Evolutionary conservation across 2,329 filamentous ascomycete species (phyloP).

Genomic region (Cadophora gregata): DNA sequence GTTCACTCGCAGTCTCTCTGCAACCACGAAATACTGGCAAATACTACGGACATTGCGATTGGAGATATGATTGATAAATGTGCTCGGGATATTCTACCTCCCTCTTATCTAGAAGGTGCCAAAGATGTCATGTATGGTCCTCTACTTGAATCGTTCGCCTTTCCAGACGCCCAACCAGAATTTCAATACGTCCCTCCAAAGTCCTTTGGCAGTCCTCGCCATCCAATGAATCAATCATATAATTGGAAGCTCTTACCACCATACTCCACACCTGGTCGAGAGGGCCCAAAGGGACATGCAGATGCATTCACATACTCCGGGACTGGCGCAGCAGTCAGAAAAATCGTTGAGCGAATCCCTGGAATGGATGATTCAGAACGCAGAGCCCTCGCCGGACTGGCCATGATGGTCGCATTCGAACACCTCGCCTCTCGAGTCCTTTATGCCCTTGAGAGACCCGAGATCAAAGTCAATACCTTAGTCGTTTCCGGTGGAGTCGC

Average conservation of each 20-base stretch:
- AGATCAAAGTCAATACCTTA: conserved; percentile 58
- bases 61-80: conserved; percentile 91
- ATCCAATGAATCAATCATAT: conserved; percentile 53
- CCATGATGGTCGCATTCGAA: conserved; percentile 85
- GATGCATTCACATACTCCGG: conserved; percentile 76
- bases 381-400: conserved; percentile 69
- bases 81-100: conserved; percentile 76
- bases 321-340: conserved; percentile 68
- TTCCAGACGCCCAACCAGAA: conserved; percentile 53
- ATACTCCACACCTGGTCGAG: conserved; percentile 59
- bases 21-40: conserved; percentile 75
- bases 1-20: conserved; percentile 73
- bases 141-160: conserved; percentile 80
- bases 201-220: conserved; percentile 60
- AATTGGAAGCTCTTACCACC: conserved; percentile 76
- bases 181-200: conserved; percentile 53
- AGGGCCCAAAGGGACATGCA: conserved; percentile 40
- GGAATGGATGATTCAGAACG: conserved; percentile 65
- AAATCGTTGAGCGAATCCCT: conserved; percentile 53
- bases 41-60: conserved; percentile 80
- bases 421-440: conserved; percentile 80
- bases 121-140: conserved; percentile 80
- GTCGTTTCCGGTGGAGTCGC: conserved; percentile 93
- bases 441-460: conserved; percentile 62
- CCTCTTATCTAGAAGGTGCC: conserved; percentile 56